These are phyloP conservation scores for Hemisphaericaspora lyxosophila DNA, from an alignment of 1,139 yeast genomes.

Conservation along the genomic window DNA sequence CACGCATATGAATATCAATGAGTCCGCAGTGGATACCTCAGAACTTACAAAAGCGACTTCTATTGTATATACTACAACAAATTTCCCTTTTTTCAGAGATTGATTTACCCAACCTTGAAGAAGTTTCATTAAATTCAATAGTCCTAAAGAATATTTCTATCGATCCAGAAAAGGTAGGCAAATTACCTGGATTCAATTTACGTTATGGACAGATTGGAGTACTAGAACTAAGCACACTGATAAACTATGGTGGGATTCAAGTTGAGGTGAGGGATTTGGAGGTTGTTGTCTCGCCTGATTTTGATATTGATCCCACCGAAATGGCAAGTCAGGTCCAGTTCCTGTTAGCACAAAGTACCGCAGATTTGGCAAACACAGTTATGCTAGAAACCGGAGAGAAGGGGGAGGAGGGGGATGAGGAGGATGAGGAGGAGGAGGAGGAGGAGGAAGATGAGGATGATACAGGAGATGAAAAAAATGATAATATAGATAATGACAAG, in stretches of 20 bases:
- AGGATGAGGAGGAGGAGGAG: conserved; percentile 16
- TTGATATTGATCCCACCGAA: conserved; percentile 29
- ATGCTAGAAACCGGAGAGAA: conserved; percentile 34
- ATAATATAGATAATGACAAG: conserved; percentile 16
- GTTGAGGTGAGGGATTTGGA: conserved; percentile 58
- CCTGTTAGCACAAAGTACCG: conserved; percentile 61
- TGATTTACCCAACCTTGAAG: conserved; percentile 75
- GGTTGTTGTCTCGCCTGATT: conserved; percentile 53
- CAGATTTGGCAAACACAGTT: conserved; percentile 63
- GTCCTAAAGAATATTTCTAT: conserved; percentile 62
- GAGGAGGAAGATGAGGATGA: conserved; percentile 14
- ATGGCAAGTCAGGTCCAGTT: conserved; percentile 35
- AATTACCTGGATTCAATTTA: conserved; percentile 64
- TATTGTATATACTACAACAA: conserved; percentile 77
- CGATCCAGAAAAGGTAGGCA: conserved; percentile 68
- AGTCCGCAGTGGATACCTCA: conserved; percentile 80
- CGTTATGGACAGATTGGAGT: conserved; percentile 62
- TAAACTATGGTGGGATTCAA: conserved; percentile 57
- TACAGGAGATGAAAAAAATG: conserved; percentile 19
- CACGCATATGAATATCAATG: conserved; percentile 29
- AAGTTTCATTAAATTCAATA: conserved; percentile 61
- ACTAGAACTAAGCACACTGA: conserved; percentile 39
- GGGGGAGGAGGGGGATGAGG: conserved; percentile 16
- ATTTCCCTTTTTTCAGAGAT: conserved; percentile 80
- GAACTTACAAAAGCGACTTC: conserved; percentile 75